Base-by-base conservation (phyloP, 164 flowering plant genomes). In the Pachysandra terminalis region DNA sequence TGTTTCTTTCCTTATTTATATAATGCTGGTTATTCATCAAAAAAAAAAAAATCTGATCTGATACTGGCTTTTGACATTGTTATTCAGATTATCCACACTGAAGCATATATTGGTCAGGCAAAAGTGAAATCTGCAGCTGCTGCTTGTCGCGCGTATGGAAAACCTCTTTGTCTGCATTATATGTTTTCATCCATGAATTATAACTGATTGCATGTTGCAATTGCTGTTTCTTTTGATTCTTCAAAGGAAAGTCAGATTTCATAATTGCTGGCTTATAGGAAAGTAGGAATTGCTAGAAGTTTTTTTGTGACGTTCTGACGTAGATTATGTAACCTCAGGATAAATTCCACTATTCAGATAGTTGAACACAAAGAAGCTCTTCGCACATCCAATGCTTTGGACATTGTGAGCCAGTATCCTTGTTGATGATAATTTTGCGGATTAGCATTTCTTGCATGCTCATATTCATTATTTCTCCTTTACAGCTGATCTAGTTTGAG, bases 81-180 rank as follows among this genome's bases (percentile, higher is more conserved):
- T 55, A 19, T 67, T 61, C 82, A 94, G 98, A 82, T 95, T 75
- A 95, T 95, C 70, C 98, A 95, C 75, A 74, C 86, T 9, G 98
- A 95, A 79, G 87, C 84, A 54, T 90, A 79, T 80, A 89, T 95
- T 74, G 97, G 98, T 59, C 81, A 78, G 71, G 74, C 97, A 22
- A 95, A 95, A 80, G 97, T 92, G 37, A 83, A 86, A 75, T 92
- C 98, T 73, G 98, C 98, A 70, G 98, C 96, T 72, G 90, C 91
- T 72, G 82, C 97, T 78, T 94, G 98, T 76, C 90, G 76, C 23
- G 81, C 88, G 97, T 94, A 85, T 61, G 97, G 76, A 37, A 16
- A 53, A 28, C 25, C 9, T 37, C 19, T 19, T 27, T 48, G 56
- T 25, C 28, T 27, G 19, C 32, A 26, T 27, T 58, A 17, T 64